Evolutionary conservation across 495 filamentous ascomycete species (phyloP).

Genomic region (Apodospora peruviana): DNA sequence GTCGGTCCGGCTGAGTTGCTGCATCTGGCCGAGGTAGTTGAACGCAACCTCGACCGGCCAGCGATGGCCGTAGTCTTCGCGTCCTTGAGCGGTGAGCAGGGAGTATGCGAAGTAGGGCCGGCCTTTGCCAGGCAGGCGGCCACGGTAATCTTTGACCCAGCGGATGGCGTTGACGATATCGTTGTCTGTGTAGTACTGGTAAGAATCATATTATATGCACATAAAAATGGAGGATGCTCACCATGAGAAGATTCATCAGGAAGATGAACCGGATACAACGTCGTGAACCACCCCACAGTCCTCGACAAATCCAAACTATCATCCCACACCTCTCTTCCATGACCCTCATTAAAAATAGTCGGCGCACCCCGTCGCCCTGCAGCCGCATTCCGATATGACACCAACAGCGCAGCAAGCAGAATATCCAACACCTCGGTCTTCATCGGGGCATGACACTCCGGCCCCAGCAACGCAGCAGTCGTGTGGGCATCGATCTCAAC

Average conservation of each 20-base stretch:
- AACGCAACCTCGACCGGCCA: conserved; percentile 56
- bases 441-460: conserved; percentile 41
- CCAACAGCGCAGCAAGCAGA: conserved; percentile 44
- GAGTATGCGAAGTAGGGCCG: conserved; percentile 27
- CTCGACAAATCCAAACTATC: conserved; percentile 16
- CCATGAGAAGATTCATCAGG: conserved; percentile 17
- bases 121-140: conserved; percentile 28
- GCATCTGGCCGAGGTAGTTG: conserved; percentile 48
- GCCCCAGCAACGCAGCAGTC: conserved; percentile 35
- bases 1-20: conserved; percentile 43
- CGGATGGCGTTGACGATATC: conserved; percentile 15
- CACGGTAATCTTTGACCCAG: conserved; percentile 20
- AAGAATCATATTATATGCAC: background rate
- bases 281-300: conserved; percentile 30
- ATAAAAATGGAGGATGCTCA: background rate
- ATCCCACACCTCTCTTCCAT: conserved; percentile 26
- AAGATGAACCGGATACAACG: conserved; percentile 28
- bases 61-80: conserved; percentile 29
- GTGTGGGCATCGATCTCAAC: conserved; percentile 42
- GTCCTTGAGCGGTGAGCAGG: conserved; percentile 32
- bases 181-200: conserved; percentile 2
- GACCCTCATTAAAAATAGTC: conserved; percentile 34
- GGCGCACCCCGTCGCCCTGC: conserved; percentile 28
- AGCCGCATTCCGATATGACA: conserved; percentile 40
- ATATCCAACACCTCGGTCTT: conserved; percentile 50